These are phyloP conservation scores for Thozetella sp. DNA, from an alignment of 495 filamentous ascomycete species.

Conservation along the genomic window DNA sequence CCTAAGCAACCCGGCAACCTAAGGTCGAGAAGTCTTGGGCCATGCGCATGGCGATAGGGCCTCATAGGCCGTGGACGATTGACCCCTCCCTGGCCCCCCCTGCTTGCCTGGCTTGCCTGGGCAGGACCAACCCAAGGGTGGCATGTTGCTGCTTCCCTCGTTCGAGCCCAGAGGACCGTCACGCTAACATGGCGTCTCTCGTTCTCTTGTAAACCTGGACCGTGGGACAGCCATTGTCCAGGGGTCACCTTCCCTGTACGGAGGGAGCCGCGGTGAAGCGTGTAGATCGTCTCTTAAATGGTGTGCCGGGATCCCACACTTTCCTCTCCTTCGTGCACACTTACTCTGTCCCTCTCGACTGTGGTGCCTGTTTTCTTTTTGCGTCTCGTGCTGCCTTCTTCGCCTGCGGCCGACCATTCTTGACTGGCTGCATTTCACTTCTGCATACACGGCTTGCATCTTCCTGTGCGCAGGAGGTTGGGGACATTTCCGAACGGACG, in stretches of 20 bases:
- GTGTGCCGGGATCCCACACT: neutral
- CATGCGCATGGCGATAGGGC: neutral
- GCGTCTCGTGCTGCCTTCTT: neutral
- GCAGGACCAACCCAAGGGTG: neutral
- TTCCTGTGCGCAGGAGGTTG: too few relatives aligned
- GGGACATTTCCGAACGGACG: too few relatives aligned
- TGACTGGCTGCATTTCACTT: neutral
- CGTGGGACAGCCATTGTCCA: neutral
- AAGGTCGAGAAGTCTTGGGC: neutral
- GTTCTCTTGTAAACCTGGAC: neutral
- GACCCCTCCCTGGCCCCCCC: neutral
- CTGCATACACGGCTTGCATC: neutral
- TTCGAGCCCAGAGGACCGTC: neutral
- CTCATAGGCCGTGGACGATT: neutral
- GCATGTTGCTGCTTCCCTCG: neutral
- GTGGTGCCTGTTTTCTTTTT: neutral
- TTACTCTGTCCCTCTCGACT: too few relatives aligned
- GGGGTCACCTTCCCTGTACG: neutral
- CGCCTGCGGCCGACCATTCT: neutral
- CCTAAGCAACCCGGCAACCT: too few relatives aligned
- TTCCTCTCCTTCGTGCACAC: too few relatives aligned
- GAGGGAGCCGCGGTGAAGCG: neutral
- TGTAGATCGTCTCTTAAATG: constrained; percentile 1
- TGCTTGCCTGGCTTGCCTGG: too few relatives aligned
- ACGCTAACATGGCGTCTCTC: constrained; percentile 1